Base-by-base conservation (phyloP, 2,329 filamentous ascomycete genomes). In the Colletotrichum truncatum region DNA sequence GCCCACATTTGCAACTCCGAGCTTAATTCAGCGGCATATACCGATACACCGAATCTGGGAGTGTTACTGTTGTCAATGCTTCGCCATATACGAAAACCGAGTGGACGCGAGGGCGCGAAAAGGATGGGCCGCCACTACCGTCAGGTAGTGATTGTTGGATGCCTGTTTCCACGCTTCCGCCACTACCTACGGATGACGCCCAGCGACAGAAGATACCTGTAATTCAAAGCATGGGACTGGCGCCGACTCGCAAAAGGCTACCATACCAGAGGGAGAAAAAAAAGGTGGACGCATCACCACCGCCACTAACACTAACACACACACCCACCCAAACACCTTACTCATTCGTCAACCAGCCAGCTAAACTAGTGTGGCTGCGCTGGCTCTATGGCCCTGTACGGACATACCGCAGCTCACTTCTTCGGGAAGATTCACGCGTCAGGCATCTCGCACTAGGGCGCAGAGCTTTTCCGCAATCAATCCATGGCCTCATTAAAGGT, bases 321-420 rank as follows among this genome's bases (percentile, higher is more conserved):
- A n/a, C 10, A 48, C 45, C 45, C 11, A 28, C 30, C 32, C n/a
- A n/a, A 16, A 39, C n/a, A 12, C 16, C 36, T 39, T 8, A 30
- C 26, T 16, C 46, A 26, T 18, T 49, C 26, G 16, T n/a, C 46
- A n/a, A n/a, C n/a, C n/a, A n/a, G n/a, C n/a, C n/a, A 43, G 39
- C 18, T 21, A 18, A 43, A 14, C 18, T 38, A 46, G 41, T 57
- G 54, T 48, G 41, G 54, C 54, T 57, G 54, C 54, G 54, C 41
- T 34, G 16, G 14, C 38, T 32, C 52, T 14, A 2, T 41, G 12
- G 16, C 23, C 18, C 25, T 16, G 52, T 45, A 55, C 26, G 52
- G 26, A 21, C 52, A 55, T 39, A 30, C 41, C 54, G 54, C 30
- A 28, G 41, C 38, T 30, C 11, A n/a, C 12, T 25, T n/a, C 21